Evolutionary conservation across 1,139 yeast genomes (phyloP), one percentile per base, ranked within the genome.

Genomic region (Hyphopichia burtonii): DNA sequence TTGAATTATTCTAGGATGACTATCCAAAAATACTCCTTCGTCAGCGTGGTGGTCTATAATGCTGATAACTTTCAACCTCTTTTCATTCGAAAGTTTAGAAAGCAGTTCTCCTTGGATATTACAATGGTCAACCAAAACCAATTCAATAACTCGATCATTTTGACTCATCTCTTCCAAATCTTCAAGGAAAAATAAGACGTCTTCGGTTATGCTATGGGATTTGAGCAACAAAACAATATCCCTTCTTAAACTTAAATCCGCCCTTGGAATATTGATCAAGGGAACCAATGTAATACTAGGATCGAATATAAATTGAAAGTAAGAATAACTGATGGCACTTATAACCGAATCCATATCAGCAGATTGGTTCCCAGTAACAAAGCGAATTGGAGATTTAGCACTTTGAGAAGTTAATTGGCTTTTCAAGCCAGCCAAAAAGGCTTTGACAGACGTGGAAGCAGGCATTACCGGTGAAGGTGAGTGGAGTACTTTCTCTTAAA

Each of bases 21-120:
- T 74, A 18, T 70, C 64, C 14, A 51, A 33, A 51, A 74, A 80
- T 14, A 66, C 65, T 0, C 69, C 68, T 54, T 86, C 90, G 54
- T 89, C 96, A 6, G 73, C 86, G 58, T 91, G 99, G 56, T 91
- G 99, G 56, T 91, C 99, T 28, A 93, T 76, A 11, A 93, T 79
- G 0, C 83, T 83, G 1, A 63, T 65, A 0, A 89, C 82, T 1
- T 61, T 51, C 18, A 70, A 51, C 33, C 54, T 49, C 1, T 53
- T 52, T 6, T 54, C 49, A 14, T 62, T 46, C 28, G 49, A 63
- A 44, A 42, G 57, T 31, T 43, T 52, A 43, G 39, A 70, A 50
- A 46, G 56, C 3, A 59, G 53, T 20, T 68, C 67, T 0, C 86
- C 85, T 43, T 86, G 86, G 12, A 84, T 68, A 35, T 74, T 71